Evolutionary conservation across 2,329 filamentous ascomycete species (phyloP).

Genomic region (Macrophomina tecta): DNA sequence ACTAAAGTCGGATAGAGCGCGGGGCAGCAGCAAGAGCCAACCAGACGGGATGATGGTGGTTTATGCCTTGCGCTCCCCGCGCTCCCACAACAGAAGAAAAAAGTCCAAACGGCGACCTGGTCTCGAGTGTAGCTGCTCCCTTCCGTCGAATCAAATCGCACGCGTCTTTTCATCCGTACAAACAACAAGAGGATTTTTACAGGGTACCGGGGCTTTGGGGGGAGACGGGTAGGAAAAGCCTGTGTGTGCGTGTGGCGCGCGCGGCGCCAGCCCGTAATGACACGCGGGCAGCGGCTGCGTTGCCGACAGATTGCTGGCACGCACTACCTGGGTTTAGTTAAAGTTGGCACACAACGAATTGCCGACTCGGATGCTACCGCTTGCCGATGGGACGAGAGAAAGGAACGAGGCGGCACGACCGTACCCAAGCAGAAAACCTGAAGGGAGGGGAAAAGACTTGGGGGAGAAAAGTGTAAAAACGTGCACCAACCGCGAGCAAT

Average conservation of each 20-base stretch:
- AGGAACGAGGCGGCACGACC: too few species aligned
- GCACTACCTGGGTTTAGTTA: too few species aligned
- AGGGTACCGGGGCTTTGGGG: slow-evolving; percentile 13
- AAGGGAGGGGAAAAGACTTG: background rate
- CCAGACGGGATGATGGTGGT: too few species aligned
- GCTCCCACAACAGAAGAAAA: background rate
- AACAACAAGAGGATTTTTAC: background rate
- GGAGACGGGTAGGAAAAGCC: background rate
- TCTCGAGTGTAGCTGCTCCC: background rate
- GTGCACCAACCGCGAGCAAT: background rate
- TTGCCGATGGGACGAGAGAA: background rate
- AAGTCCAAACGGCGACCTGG: too few species aligned
- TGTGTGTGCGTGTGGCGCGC: slow-evolving; percentile 3
- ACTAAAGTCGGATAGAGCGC: too few species aligned
- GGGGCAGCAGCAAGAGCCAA: background rate
- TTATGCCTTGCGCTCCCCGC: background rate
- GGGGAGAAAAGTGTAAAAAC: background rate
- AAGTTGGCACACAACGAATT: background rate
- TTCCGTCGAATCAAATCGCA: background rate
- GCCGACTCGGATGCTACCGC: slow-evolving; percentile 14
- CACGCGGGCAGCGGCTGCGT: background rate
- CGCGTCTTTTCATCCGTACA: too few species aligned
- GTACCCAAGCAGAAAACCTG: background rate
- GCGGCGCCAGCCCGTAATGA: background rate
- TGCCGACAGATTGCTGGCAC: too few species aligned